Evolutionary conservation across 2,329 filamentous ascomycete genomes (phyloP).

Genomic region (Cercospora sp.): DNA sequence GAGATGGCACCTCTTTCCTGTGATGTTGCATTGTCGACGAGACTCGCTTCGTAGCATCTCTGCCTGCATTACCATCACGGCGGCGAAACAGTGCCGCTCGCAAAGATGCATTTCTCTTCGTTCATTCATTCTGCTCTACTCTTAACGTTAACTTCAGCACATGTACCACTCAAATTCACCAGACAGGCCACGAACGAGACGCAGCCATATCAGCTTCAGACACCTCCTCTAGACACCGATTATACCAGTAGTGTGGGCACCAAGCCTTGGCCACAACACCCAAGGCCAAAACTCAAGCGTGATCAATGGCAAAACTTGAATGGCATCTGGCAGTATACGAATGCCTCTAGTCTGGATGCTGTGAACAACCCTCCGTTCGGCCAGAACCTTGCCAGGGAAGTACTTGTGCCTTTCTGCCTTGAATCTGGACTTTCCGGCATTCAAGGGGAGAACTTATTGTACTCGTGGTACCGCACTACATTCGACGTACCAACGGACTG

Average conservation of each 20-base stretch:
- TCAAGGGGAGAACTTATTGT: constrained; percentile 30
- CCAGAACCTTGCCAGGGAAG: constrained; percentile 45
- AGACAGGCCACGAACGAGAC: constrained; percentile 6
- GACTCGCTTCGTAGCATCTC: not conserved
- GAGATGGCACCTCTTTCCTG: not conserved
- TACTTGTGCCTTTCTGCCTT: constrained; percentile 56
- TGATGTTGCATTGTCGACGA: not conserved
- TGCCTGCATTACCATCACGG: not conserved
- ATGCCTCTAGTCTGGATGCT: constrained; percentile 45
- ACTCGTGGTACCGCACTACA: constrained; percentile 46
- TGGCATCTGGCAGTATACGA: constrained; percentile 55
- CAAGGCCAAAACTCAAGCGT: constrained; percentile 56
- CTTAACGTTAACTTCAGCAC: not conserved
- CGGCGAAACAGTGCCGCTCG: not conserved
- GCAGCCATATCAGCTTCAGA: constrained; percentile 41
- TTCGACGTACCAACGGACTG: constrained; percentile 55
- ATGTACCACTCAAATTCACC: not conserved
- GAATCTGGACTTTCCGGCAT: constrained; percentile 56
- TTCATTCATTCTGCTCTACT: constrained; percentile 7
- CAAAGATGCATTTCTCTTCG: constrained; percentile 10
- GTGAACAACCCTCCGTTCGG: constrained; percentile 48
- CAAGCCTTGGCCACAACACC: constrained; percentile 53
- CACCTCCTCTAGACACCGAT: constrained; percentile 48
- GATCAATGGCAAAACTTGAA: constrained; percentile 57
- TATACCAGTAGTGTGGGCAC: constrained; percentile 55